Percentiles rank a stretch among this genome's conserved stretches.
These are phyloP conservation scores for Paraconiothyrium sp. DNA, from an alignment of 2,329 filamentous ascomycete genomes.

Conservation along the genomic window DNA sequence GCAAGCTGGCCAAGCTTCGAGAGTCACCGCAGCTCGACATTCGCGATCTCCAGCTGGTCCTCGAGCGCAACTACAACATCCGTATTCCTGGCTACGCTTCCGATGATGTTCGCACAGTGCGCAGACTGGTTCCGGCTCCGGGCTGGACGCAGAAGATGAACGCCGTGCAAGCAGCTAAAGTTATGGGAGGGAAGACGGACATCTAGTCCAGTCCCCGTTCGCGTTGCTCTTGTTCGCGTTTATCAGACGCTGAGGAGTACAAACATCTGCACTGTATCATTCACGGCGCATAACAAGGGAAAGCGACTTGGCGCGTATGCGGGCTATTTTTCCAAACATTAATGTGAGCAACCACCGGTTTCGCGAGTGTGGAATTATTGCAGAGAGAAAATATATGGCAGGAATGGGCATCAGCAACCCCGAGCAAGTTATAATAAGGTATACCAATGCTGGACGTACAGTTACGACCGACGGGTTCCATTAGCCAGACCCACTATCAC, in stretches of 20 bases:
- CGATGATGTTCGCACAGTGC: constrained; percentile 92
- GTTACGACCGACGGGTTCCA: background rate
- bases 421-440: background rate
- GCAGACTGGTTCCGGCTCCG: constrained; percentile 87
- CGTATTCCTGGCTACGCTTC: constrained; percentile 92
- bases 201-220: constrained; percentile 34
- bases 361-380: background rate
- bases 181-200: constrained; percentile 59
- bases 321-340: background rate
- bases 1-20: constrained; percentile 90
- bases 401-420: background rate
- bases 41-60: constrained; percentile 66
- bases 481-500: background rate
- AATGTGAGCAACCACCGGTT: background rate
- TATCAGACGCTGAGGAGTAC: background rate
- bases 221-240: background rate
- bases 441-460: background rate
- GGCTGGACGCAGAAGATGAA: constrained; percentile 98
- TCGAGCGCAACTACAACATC: constrained; percentile 74
- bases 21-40: constrained; percentile 89
- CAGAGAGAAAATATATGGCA: background rate
- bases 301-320: background rate
- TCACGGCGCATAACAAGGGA: background rate
- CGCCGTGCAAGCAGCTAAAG: constrained; percentile 93
- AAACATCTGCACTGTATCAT: background rate